Evolutionary conservation across 73 alveolate species (phyloP), one percentile per base, ranked within the genome.

Genomic region (Symbiodinium natans): DNA sequence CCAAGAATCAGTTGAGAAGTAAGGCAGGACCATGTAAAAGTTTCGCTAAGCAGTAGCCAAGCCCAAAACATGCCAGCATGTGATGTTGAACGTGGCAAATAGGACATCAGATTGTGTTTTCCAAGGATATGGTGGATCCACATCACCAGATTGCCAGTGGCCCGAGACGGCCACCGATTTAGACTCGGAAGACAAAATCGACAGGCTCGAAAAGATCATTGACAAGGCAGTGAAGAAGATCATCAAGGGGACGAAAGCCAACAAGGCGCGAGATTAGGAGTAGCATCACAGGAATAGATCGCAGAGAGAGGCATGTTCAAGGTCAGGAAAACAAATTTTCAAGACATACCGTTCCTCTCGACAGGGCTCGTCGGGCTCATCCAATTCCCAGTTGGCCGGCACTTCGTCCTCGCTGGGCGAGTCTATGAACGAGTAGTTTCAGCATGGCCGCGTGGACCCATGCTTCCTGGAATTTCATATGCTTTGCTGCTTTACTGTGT

Each of bases 101-200:
- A 52, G 68, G 59, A 52, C 13, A 52, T 52, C 17, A 52, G 68
- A 52, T 52, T 52, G 21, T 4, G 68, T 17, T 52, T 54, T 13
- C 63, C 56, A 21, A 36, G 74, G 95, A 80, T 88, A 88, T 46
- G 95, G 95, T 42, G 95, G 95, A 63, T 88, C 95, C 75, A 88
- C 95, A 41, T 63, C 75, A 6, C 86, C 52, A 4, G 71, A 83
- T 27, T 27, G 86, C n/a, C 95, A 59, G 86, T 88, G 95, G 95
- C 95, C 95, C 33, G 95, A 88, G 48, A 88, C 95, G 29, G 71
- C 95, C 71, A 59, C 40, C 86, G 95, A 88, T 33, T 59, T 31
- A n/a, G 85, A 31, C 85, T 36, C 85, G 9, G 46, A 74, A 74
- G 43, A 36, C 85, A 36, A 74, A 85, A 82, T 87, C 21, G 94